These are phyloP conservation scores for Pisolithus orientalis DNA, from an alignment of 768 basidiomycete species.

Conservation along the genomic window DNA sequence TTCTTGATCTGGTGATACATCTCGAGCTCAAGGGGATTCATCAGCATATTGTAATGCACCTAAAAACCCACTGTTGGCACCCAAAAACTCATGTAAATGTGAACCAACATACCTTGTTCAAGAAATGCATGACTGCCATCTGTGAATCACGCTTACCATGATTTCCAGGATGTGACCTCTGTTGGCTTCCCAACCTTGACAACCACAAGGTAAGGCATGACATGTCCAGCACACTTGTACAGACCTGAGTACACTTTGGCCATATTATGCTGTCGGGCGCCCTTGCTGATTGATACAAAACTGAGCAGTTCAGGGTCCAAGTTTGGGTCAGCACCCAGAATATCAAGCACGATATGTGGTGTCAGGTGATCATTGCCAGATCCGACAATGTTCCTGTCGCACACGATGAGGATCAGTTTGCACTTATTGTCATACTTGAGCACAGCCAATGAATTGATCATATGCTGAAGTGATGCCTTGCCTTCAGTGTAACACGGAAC, in stretches of 20 bases:
- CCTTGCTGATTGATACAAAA: constrained; percentile 91
- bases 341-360: constrained; percentile 92
- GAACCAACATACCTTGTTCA: constrained; percentile 71
- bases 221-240: constrained; percentile 91
- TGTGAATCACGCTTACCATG: constrained; percentile 98
- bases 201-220: constrained; percentile 89
- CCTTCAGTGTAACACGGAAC: constrained; percentile 99
- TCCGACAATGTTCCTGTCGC: constrained; percentile 98
- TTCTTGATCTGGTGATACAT: constrained; percentile 99
- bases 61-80: constrained; percentile 18
- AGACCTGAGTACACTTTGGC: constrained; percentile 96
- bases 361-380: constrained; percentile 95
- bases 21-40: constrained; percentile 96
- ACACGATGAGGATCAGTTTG: constrained; percentile 87
- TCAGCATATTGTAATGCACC: constrained; percentile 95
- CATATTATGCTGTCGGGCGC: constrained; percentile 95
- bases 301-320: constrained; percentile 92
- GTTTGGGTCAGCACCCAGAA: constrained; percentile 90
- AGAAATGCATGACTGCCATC: constrained; percentile 92
- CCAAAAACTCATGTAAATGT: background rate
- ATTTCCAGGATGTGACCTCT: constrained; percentile 90
- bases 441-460: constrained; percentile 90
- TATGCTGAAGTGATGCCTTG: constrained; percentile 72
- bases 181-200: constrained; percentile 95
- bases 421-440: constrained; percentile 98